phyloP scores from a whole-genome alignment of 2,329 filamentous ascomycete genomes.

The Pestalotiopsis sp. region DNA sequence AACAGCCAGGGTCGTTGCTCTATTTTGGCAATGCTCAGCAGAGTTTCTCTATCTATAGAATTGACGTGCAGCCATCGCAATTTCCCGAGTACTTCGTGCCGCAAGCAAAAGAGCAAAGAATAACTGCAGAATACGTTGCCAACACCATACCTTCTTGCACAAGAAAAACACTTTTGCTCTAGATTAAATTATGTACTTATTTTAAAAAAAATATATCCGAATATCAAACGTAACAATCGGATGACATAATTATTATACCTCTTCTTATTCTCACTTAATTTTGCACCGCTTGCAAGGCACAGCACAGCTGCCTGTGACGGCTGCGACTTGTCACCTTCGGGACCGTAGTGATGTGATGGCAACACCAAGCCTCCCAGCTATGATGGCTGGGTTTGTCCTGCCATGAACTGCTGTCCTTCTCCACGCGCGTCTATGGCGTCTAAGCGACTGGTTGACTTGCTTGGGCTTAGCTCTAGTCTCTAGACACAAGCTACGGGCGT shows the following conservation, averaged over 20 bases:
- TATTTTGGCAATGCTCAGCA: background rate
- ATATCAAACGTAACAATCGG: no score
- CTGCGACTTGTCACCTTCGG: background rate
- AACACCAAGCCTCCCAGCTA: background rate
- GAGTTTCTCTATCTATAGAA: background rate
- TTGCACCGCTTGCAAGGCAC: no score
- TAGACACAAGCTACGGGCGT: background rate
- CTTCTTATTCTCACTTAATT: no score
- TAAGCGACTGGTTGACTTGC: background rate
- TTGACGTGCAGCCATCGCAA: background rate
- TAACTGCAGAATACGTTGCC: no score
- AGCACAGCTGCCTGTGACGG: background rate
- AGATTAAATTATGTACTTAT: no score
- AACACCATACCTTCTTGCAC: no score
- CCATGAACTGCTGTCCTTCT: background rate
- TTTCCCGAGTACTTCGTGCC: background rate
- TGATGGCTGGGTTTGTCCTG: background rate
- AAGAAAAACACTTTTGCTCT: no score
- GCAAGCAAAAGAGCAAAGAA: no score
- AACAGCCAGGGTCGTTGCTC: background rate
- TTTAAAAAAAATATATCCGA: no score
- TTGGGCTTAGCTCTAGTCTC: background rate
- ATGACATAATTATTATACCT: no score
- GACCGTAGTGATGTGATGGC: background rate
- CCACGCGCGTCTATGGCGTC: background rate